Evolutionary conservation across 176 grass and related monocot species (phyloP), one percentile per base, ranked within the genome.

Genomic region (Avena sativa): DNA sequence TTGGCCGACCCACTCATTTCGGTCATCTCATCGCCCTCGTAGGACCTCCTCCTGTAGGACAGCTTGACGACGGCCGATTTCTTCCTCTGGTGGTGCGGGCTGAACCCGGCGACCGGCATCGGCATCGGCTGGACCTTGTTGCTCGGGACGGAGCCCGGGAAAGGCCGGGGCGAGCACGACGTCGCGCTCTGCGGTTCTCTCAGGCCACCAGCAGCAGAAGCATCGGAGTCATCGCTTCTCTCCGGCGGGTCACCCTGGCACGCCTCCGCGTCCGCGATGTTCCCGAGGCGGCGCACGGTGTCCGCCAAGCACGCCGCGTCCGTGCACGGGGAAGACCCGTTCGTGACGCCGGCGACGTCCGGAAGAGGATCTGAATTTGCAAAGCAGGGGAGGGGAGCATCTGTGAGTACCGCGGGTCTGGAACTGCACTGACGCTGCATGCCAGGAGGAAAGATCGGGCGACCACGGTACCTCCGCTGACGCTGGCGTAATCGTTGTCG

Each of bases 21-120:
- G 83, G 96, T 93, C 85, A 88, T 94, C 34, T 98, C 93, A 65
- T 98, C 93, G 6, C 93, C 96, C 84, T 96, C 96, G 62, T 95
- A 94, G n/a, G 96, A 98, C 83, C 87, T 96, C 4, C 89, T 86
- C 76, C 95, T 85, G 90, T 96, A 91, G 3, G 96, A 96, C 63
- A 96, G 85, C 89, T 71, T 90, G 56, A 98, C 95, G 30, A 98
- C 87, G 4, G 92, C 94, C 17, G 93, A 90, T 34, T 94, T 98
- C 91, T 95, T 92, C 88, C 87, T 96, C 81, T 96, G 93, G 14
- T 57, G 86, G 36, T 88, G 86, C n/a, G 84, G 78, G 57, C 76
- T 87, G 53, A 91, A 86, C 72, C 91, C 85, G 79, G 66, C 74
- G 19, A 84, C 87, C 19, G 86, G 90, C 84, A 92, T 34, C 32